Base-by-base conservation (phyloP, 2,329 filamentous ascomycete species). In the Fusarium camptoceras region DNA sequence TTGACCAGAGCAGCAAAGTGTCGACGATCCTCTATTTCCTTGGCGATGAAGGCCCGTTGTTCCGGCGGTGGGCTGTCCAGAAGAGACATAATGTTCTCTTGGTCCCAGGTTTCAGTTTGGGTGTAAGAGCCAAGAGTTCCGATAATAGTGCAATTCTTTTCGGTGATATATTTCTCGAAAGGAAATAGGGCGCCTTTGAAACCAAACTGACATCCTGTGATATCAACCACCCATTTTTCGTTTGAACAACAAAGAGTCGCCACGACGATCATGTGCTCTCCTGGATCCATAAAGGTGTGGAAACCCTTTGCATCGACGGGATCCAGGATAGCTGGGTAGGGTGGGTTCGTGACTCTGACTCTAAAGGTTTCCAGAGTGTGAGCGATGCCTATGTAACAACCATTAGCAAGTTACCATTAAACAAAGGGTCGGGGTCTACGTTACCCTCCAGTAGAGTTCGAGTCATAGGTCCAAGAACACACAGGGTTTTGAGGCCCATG, bases 201-300 rank as follows among this genome's bases (percentile, higher is more conserved):
- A 27, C 69, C 65, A 46, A 66, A 72, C 46, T 72, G 69, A 31
- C 61, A 55, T 48, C 57, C 60, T 8, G 60, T 57, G 8, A 55
- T 42, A 42, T 71, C 65, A 51, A 71, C 48, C n/a, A 63, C 20
- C 65, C 69, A 69, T n/a, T 24, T 30, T 46, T 71, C 69, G 18
- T 16, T 39, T 5, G 55, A 28, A 7, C 39, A 31, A 3, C 22
- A 42, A 18, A 44, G 30, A 9, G 42, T 39, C 20, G 55, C 69
- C 22, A 48, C 27, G 15, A 64, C 25, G 11, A 66, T 44, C n/a
- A 22, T 51, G 54, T 47, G 68, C 28, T 25, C 37, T 7, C 14
- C 12, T 5, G 42, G 18, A 16, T 31, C 6, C 14, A 39, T 28
- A 20, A 47, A 28, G 18, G 28, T 8, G 43, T 24, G 9, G 10